A percentile compares a stretch with the other conserved stretches of the same genome.
phyloP scores from a whole-genome alignment of 352 stramenopile genomes.

The Pythium dissimile region DNA sequence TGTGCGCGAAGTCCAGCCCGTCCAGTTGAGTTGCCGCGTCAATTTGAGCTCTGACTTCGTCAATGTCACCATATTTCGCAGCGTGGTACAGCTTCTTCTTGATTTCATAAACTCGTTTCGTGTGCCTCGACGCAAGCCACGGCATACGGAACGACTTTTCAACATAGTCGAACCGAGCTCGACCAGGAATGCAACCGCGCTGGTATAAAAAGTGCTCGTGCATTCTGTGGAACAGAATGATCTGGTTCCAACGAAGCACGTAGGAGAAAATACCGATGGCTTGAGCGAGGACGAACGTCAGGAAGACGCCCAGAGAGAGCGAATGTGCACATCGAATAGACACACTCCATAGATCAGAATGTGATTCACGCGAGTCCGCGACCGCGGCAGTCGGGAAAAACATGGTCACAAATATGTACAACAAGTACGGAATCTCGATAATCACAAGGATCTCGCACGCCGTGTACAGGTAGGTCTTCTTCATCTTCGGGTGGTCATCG shows the following conservation, averaged over 20 bases:
- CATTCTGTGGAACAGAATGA: slow-evolving; percentile 74
- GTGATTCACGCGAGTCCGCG: slow-evolving; percentile 11
- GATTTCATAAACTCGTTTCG: slow-evolving; percentile 39
- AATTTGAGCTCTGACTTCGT: slow-evolving; percentile 43
- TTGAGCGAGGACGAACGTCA: slow-evolving; percentile 46
- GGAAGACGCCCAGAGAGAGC: slow-evolving; percentile 20
- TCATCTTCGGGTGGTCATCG: slow-evolving; percentile 44
- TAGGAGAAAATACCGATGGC: slow-evolving; percentile 54
- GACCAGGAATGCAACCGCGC: slow-evolving; percentile 48
- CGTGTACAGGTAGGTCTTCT: slow-evolving; percentile 74
- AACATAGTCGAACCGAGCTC: slow-evolving; percentile 64
- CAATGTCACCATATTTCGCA: slow-evolving; percentile 56
- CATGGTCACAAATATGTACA: slow-evolving; percentile 51
- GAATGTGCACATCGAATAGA: slow-evolving; percentile 33
- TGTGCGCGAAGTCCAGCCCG: slow-evolving; percentile 51
- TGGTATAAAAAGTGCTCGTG: slow-evolving; percentile 80
- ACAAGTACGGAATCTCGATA: slow-evolving; percentile 65
- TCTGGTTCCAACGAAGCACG: slow-evolving; percentile 69
- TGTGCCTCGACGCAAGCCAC: slow-evolving; percentile 37
- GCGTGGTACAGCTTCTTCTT: slow-evolving; percentile 60
- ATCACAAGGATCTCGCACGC: slow-evolving; percentile 77
- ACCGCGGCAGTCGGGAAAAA: slow-evolving; percentile 23
- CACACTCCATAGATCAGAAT: slow-evolving; percentile 34
- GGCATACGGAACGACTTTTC: slow-evolving; percentile 43
- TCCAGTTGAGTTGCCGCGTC: slow-evolving; percentile 51